Base-by-base conservation (phyloP, 495 filamentous ascomycete genomes). In the Aspergillus indologenus region DNA sequence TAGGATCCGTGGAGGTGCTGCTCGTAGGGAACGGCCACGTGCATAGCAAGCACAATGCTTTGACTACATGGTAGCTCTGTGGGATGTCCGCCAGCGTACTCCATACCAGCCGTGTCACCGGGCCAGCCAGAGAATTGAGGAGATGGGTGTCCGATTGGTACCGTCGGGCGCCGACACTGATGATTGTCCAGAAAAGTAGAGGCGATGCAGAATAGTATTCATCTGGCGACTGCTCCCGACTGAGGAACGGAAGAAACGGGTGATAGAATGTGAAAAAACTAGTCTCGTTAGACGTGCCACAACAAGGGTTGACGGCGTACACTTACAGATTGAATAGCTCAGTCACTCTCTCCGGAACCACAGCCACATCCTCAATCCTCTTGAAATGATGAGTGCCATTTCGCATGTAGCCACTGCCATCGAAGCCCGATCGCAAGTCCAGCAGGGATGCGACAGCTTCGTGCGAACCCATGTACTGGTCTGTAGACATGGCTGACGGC, bases 1-100 rank as follows among this genome's bases (percentile, higher is more conserved):
- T 96, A 1, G 91, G 90, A 69, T 97, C 92, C 7, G 84, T 85
- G 5, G 89, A 89, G 7, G 91, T 95, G 20, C 88, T 93, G 69
- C 87, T 92, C 3, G 87, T 90, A 5, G 92, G 92, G 21, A 96
- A 81, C 12, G 92, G 92, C 92, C 92, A 97, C 8, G 89, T 88
- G 73, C 92, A 97, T 43, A 97, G 78, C 23, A 97, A 69, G 71
- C 89, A 92, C 43, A 97, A 80, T 8, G 91, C 92, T 73, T 96
- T 96, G 62, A 96, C 90, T n/a, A 93, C 87, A 68, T 88, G 88
- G 65, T 95, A 92, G 66, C 82, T 94, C 63, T 91, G 90, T 17
- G 91, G 90, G 5, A 92, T 85, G 52, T 91, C 89, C 42, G 87
- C 87, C 22, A 96, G 74, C 0, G 90, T 91, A 45, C 83, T 83